Base-by-base conservation (phyloP, 176 grass and related monocot species). In the Aegilops sharonensis region DNA sequence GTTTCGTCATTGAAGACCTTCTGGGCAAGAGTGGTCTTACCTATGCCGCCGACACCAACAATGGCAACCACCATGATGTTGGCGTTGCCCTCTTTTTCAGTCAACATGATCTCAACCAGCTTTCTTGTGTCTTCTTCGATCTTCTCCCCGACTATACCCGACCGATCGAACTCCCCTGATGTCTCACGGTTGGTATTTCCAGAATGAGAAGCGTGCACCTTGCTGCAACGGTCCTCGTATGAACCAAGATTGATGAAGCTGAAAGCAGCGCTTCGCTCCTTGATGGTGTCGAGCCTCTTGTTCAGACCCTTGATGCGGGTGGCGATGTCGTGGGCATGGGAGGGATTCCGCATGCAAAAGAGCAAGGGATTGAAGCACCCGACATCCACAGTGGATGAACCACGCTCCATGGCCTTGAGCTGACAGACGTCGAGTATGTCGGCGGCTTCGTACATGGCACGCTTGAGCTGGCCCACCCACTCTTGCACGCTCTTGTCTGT, bases 11-110 rank as follows among this genome's bases (percentile, higher is more conserved):
- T 78, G 36, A 78, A 83, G 3, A 92, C 66, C 9, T 83, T 86
- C 62, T 78, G 24, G 1, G 90, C 87, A 0, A 92, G 82, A 9
- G 90, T 92, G 6, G 87, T 92, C 78, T 89, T 92, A 1, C 90
- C 90, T 0, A 91, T 88, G 3, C 90, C 90, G 0, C 86, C 81
- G n/a, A 81, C 8, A 11, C 81, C 90, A 14, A 75, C 70, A 18
- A 92, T 86, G 3, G 86, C 68, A 1, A 85, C 34, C 24, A 85
- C 10, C 17, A 17, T 29, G 5, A 82, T 12, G 12, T 40, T 56
- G 9, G 24, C 17, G 5, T 11, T 24, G 5, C 3, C 7, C 17
- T 4, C 11, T 9, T 23, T 73, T 36, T 63, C 77, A 11, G 37
- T 40, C 39, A 40, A 45, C 11, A 74, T 62, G 21, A 62, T 13